Evolutionary conservation across 768 basidiomycete species (phyloP).

Genomic region (Pleurotus platypus): DNA sequence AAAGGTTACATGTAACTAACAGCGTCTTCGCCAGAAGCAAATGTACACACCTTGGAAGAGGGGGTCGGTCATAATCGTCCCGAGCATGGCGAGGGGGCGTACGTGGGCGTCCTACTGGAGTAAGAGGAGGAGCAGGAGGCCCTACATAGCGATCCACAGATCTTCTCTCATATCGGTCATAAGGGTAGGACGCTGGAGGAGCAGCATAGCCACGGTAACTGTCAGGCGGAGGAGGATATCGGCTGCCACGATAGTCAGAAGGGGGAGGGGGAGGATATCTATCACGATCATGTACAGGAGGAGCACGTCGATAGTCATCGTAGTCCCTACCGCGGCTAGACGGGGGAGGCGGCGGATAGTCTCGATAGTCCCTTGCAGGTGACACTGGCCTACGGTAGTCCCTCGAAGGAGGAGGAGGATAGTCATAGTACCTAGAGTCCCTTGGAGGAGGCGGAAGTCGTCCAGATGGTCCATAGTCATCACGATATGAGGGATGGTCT

Average conservation of each 20-base stretch:
- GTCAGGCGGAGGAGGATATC: slow-evolving; percentile 53
- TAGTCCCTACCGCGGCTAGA: slow-evolving; percentile 53
- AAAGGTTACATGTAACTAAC: no score
- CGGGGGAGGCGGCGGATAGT: slow-evolving; percentile 46
- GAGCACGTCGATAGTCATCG: slow-evolving; percentile 62
- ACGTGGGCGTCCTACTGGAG: slow-evolving; percentile 52
- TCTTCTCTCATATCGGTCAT: slow-evolving; percentile 63
- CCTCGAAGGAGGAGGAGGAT: slow-evolving; percentile 46
- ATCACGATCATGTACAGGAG: slow-evolving; percentile 40
- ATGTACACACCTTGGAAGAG: slow-evolving; percentile 47
- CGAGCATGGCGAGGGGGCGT: slow-evolving; percentile 43
- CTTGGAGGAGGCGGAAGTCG: slow-evolving; percentile 38
- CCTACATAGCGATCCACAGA: slow-evolving; percentile 44
- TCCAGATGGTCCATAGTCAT: slow-evolving; percentile 49
- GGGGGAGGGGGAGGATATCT: slow-evolving; percentile 51
- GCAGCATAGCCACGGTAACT: slow-evolving; percentile 52
- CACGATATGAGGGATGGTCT: slow-evolving; percentile 41
- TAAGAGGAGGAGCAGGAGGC: slow-evolving; percentile 34
- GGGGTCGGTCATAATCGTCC: slow-evolving; percentile 61
- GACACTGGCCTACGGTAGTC: slow-evolving; percentile 62
- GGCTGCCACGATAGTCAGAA: slow-evolving; percentile 48
- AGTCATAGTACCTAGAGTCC: slow-evolving; percentile 59
- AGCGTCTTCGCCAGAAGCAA: no score
- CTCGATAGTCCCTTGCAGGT: slow-evolving; percentile 65
- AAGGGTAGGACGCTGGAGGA: slow-evolving; percentile 44